phyloP scores from a whole-genome alignment of 2,329 filamentous ascomycete genomes.

The Fusarium vanettenii region DNA sequence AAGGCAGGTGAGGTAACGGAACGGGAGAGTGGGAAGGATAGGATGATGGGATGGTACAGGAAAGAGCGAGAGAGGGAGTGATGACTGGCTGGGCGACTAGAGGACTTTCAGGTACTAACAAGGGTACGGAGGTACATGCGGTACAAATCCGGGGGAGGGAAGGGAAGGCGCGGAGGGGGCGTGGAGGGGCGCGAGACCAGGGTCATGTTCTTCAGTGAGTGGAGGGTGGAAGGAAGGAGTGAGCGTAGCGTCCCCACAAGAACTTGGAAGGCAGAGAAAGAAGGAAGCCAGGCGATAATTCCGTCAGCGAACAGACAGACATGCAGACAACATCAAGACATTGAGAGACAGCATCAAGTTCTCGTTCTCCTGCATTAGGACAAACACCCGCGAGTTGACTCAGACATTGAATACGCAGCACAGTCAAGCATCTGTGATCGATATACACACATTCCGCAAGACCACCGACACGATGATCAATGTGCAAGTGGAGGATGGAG shows the following conservation, averaged over 20 bases:
- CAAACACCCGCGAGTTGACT: conserved; percentile 1
- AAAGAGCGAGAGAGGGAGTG: conserved; percentile 36
- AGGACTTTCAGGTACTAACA: conserved; percentile 36
- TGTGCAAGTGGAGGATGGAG: conserved; percentile 3
- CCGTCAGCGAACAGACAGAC: conserved; percentile 9
- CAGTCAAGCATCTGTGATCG: not conserved
- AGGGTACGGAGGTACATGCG: conserved; percentile 34
- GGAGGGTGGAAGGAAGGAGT: conserved; percentile 9
- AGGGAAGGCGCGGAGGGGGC: conserved; percentile 33
- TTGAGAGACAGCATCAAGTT: not conserved
- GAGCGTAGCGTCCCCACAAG: conserved; percentile 19
- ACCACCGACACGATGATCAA: not conserved
- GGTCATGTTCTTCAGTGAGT: conserved; percentile 9
- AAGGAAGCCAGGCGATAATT: conserved; percentile 4
- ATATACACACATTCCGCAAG: conserved; percentile 2
- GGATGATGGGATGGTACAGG: conserved; percentile 37
- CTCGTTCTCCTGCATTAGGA: not conserved
- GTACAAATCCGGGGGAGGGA: conserved; percentile 40
- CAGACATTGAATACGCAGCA: not conserved
- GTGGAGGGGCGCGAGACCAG: conserved; percentile 17
- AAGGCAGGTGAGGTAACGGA: not conserved
- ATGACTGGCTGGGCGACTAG: conserved; percentile 31
- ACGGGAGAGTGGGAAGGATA: conserved; percentile 40
- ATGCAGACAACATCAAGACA: not conserved
- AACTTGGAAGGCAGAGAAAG: not conserved